Evolutionary conservation across 495 filamentous ascomycete genomes (phyloP).

Genomic region (Penicillium pulvis): DNA sequence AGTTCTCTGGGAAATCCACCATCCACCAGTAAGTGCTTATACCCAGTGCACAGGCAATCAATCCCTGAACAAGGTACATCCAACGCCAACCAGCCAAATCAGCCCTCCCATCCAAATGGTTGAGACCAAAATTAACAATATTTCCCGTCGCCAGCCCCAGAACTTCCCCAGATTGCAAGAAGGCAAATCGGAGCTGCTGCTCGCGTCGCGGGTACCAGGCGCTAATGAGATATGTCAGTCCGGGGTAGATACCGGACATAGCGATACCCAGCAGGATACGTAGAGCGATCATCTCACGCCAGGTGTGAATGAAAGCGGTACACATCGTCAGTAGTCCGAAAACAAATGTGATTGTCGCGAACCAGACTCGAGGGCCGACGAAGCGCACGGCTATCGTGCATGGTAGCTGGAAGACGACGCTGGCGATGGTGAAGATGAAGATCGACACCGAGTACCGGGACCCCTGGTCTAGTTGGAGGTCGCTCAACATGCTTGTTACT

Average conservation of each 20-base stretch:
- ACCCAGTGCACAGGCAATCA: slow-evolving; percentile 65
- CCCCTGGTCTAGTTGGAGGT: slow-evolving; percentile 62
- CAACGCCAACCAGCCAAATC: slow-evolving; percentile 73
- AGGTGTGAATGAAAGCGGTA: slow-evolving; percentile 61
- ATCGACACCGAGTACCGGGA: slow-evolving; percentile 72
- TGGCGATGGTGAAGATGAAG: slow-evolving; percentile 77
- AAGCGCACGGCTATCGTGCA: slow-evolving; percentile 70
- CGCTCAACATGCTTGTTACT: slow-evolving; percentile 70
- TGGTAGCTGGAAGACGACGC: slow-evolving; percentile 74
- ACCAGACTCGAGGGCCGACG: slow-evolving; percentile 69
- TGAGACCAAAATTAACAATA: slow-evolving; percentile 73
- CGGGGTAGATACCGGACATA: slow-evolving; percentile 71
- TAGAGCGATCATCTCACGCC: slow-evolving; percentile 73
- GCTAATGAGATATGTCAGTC: slow-evolving; percentile 68
- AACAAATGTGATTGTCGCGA: slow-evolving; percentile 63
- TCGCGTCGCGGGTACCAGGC: slow-evolving; percentile 73
- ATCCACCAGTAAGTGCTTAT: slow-evolving; percentile 77
- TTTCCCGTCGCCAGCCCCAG: slow-evolving; percentile 68
- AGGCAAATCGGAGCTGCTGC: slow-evolving; percentile 75
- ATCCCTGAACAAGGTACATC: slow-evolving; percentile 74
- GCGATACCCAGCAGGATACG: slow-evolving; percentile 70
- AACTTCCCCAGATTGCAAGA: slow-evolving; percentile 70
- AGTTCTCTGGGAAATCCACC: slow-evolving; percentile 75
- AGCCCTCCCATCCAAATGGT: slow-evolving; percentile 59
- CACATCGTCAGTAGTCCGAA: slow-evolving; percentile 75